Base-by-base conservation (phyloP, 176 grass and related monocot species). In the Coix lacrymajobi region DNA sequence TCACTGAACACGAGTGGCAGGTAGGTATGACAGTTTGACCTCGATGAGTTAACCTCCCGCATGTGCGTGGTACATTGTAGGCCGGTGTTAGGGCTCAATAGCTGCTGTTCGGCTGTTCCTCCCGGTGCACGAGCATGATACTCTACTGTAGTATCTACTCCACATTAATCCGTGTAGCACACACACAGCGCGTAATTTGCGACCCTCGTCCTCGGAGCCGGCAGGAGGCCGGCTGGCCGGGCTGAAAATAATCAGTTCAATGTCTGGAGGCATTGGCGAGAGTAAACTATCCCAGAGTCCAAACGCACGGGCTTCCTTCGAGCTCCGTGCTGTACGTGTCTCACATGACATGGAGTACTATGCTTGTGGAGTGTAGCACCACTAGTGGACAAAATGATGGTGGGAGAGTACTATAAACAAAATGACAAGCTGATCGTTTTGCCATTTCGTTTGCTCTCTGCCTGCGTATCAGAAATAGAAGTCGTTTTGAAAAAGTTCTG, bases 141-240 rank as follows among this genome's bases (percentile, higher is more conserved):
- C 49, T 52, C 49, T n/a, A n/a, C n/a, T n/a, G n/a, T n/a, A n/a
- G n/a, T n/a, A n/a, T n/a, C n/a, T n/a, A n/a, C n/a, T n/a, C n/a
- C n/a, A n/a, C n/a, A n/a, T n/a, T n/a, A n/a, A n/a, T n/a, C n/a
- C n/a, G n/a, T n/a, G n/a, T n/a, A n/a, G n/a, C n/a, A n/a, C n/a
- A n/a, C 8, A 65, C 11, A 20, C 1, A 32, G 77, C 7, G 76
- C 87, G 82, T 62, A 61, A 89, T 81, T 80, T 85, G 77, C 81
- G 81, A 79, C 67, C 38, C 80, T 88, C 67, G 81, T 84, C 75
- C 45, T 83, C 44, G 29, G 80, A 83, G 81, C 69, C 61, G 76
- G 67, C 22, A 79, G 38, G 36, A n/a, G 11, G 41, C 41, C 43
- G 13, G 44, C 46, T 16, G 81, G 68, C 30, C 86, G 26, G 54